A percentile compares a stretch with the other conserved stretches of the same genome.
Conservation (phyloP, 345 rosid species). For the Lumnitzera racemosa region DNA sequence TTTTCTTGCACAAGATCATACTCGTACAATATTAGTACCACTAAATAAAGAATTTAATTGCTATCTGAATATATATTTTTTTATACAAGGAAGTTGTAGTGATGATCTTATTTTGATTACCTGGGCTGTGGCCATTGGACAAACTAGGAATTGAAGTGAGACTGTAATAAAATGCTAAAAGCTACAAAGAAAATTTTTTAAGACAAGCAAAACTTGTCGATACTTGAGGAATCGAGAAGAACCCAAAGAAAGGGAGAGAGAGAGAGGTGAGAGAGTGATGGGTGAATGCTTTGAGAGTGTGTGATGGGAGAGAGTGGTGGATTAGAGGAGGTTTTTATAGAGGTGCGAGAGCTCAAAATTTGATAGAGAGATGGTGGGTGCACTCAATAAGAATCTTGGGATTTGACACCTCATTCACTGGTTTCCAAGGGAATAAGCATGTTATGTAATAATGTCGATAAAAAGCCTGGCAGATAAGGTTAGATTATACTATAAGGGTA, state of each 20-base stretch:
- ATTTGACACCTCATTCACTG: slow-evolving; percentile 35
- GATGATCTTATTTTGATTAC: slow-evolving; percentile 15
- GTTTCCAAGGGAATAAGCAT: slow-evolving; percentile 17
- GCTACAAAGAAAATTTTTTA: not conserved
- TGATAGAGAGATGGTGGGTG: slow-evolving; percentile 5
- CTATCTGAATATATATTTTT: too few relatives aligned
- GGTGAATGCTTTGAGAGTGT: slow-evolving; percentile 14
- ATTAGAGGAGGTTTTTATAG: slow-evolving; percentile 29
- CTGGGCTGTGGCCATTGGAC: slow-evolving; percentile 53
- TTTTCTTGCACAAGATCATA: too few relatives aligned
- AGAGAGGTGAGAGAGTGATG: not conserved
- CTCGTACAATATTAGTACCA: too few relatives aligned
- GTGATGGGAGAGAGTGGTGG: slow-evolving; percentile 7
- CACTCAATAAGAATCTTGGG: slow-evolving; percentile 23
- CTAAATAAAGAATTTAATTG: too few relatives aligned
- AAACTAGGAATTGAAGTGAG: too few relatives aligned
- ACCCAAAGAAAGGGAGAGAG: not conserved
- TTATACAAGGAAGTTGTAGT: too few relatives aligned
- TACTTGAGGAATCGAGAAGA: not conserved
- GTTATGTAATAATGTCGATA: slow-evolving; percentile 16
- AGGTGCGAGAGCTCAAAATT: not conserved
- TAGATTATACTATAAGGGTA: not conserved
- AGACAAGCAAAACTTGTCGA: not conserved
- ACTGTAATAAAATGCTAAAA: not conserved
- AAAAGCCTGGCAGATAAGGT: slow-evolving; percentile 1